Conservation (phyloP, 352 stramenopile species). For the Pythium oligandrum region DNA sequence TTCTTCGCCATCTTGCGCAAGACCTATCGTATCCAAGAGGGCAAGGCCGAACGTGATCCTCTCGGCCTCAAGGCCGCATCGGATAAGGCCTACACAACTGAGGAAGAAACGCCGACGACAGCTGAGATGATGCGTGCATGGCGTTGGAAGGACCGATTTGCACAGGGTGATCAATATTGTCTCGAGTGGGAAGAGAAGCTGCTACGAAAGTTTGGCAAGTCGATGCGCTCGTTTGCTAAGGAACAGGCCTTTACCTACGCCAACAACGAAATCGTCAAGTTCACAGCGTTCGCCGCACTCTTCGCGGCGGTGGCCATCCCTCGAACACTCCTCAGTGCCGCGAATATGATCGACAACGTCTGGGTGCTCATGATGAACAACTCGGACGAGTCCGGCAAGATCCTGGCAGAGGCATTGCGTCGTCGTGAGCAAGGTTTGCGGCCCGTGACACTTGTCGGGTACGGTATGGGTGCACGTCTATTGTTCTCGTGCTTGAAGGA, state of each 20-base stretch:
- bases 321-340: conserved; percentile 55
- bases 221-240: conserved; percentile 71
- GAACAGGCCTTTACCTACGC: conserved; percentile 66
- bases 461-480: conserved; percentile 85
- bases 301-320: conserved; percentile 75
- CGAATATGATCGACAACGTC: conserved; percentile 81
- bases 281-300: conserved; percentile 67
- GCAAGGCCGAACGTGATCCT: conserved; percentile 35
- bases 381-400: conserved; percentile 62
- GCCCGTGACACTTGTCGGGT: conserved; percentile 87
- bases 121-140: conserved; percentile 49
- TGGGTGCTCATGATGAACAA: conserved; percentile 82
- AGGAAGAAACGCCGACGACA: not conserved
- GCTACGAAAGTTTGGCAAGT: conserved; percentile 71
- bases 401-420: conserved; percentile 65
- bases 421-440: conserved; percentile 68
- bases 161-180: conserved; percentile 80
- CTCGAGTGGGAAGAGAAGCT: conserved; percentile 72
- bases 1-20: conserved; percentile 70
- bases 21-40: conserved; percentile 47
- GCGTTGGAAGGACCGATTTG: conserved; percentile 82
- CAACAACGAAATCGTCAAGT: conserved; percentile 67
- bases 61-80: conserved; percentile 34
- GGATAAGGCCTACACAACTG: conserved; percentile 1
- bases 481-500: conserved; percentile 90